These are phyloP conservation scores for Cercospora sp. DNA, from an alignment of 2,329 filamentous ascomycete species.

Conservation along the genomic window DNA sequence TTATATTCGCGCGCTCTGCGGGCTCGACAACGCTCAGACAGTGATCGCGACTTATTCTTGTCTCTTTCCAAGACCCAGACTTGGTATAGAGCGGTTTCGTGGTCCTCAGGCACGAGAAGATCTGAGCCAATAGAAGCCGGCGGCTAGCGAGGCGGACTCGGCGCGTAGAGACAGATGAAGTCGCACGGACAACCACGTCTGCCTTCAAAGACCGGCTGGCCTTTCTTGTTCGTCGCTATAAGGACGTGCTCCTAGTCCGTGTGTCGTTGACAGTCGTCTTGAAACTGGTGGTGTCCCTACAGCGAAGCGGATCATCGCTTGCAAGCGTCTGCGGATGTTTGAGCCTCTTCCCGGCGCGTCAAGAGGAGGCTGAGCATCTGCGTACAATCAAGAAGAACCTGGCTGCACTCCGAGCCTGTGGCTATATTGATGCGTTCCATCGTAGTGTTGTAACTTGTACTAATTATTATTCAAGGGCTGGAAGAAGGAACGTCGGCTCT, in stretches of 20 bases:
- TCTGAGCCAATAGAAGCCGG: slow-evolving; percentile 28
- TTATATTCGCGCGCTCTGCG: slow-evolving; percentile 16
- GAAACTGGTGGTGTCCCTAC: slow-evolving; percentile 1
- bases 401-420: not conserved
- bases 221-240: slow-evolving; percentile 1
- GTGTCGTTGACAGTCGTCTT: not conserved
- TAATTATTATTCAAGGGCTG: not conserved
- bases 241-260: not conserved
- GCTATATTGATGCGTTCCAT: not conserved
- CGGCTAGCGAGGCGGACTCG: slow-evolving; percentile 26
- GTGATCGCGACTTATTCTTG: slow-evolving; percentile 21
- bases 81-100: slow-evolving; percentile 27
- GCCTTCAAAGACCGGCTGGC: not conserved
- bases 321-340: slow-evolving; percentile 31
- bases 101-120: slow-evolving; percentile 5
- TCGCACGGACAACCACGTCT: slow-evolving; percentile 23
- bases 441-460: not conserved
- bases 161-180: slow-evolving; percentile 26
- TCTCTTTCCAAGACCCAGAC: slow-evolving; percentile 14
- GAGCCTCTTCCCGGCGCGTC: slow-evolving; percentile 18
- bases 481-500: not conserved
- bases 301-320: slow-evolving; percentile 10
- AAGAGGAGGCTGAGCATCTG: slow-evolving; percentile 15
- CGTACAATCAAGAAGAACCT: not conserved
- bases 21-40: slow-evolving; percentile 14